Evolutionary conservation across 2,329 filamentous ascomycete genomes (phyloP), one percentile per base, ranked within the genome.

Genomic region (Sphaerulina musiva): DNA sequence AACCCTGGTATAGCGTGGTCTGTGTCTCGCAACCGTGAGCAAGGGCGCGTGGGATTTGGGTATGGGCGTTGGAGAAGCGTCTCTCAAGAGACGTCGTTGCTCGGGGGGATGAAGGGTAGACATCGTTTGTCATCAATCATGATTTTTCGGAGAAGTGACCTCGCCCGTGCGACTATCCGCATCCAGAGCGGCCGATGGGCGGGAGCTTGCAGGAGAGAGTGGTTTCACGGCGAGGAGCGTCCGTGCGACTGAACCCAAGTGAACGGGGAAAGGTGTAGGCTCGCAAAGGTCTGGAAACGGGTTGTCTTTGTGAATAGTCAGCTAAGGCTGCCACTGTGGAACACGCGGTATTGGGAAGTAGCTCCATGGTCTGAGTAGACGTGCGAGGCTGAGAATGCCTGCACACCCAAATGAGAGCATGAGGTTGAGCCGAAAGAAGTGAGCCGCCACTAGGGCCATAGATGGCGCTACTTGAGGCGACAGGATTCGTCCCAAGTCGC

Each of bases 1-100:
- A 9, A 73, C 62, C 52, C 69, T 64, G 29, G 67, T 57, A 55
- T 73, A 71, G 36, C 64, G 67, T 2, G 71, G 67, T 46, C 70
- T 65, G 38, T 69, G 66, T 57, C 62, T 55, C 43, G 55, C 32
- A 8, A 63, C 59, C 14, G 49, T 41, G 2, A 32, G 20, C 36
- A 40, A 32, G 34, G 36, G 44, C n/a, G 43, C 32, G 17, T 43
- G n/a, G n/a, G 51, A 29, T 12, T 40, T 54, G 17, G 47, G 32
- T 14, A 46, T 46, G 31, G 46, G 41, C 6, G 38, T n/a, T 14
- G 54, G 54, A 17, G 52, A 55, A 26, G 48, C 54, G 41, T 60
- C 59, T 5, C 57, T 53, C 29, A 59, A 36, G 14, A 60, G 58
- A 2, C 54, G 54, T n/a, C 51, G 58, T 44, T 55, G 54, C 46